Evolutionary conservation across 2,329 filamentous ascomycete species (phyloP).

Genomic region (Fusarium sp.): DNA sequence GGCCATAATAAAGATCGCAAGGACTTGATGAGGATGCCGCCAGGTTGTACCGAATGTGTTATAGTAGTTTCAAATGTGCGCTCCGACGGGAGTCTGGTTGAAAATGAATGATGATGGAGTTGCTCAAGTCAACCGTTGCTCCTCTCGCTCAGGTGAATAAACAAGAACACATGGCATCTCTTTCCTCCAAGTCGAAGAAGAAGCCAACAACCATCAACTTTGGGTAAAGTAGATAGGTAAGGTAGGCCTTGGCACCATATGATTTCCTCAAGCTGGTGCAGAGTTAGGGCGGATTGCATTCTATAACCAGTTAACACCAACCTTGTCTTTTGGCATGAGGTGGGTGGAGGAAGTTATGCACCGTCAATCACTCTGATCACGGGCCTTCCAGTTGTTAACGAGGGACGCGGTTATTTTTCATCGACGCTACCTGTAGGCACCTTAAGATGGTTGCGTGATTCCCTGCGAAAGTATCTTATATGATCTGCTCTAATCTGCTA

Average conservation of each 20-base stretch:
- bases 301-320: not conserved
- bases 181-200: not conserved
- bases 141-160: not conserved
- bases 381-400: not conserved
- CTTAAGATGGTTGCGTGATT: not conserved
- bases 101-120: not conserved
- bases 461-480: not conserved
- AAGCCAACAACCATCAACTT: not conserved
- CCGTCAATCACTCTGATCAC: not conserved
- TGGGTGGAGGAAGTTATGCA: not conserved
- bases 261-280: not conserved
- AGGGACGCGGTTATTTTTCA: no score
- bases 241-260: not conserved
- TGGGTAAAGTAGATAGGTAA: no score
- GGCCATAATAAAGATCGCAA: constrained; percentile 30
- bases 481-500: not conserved
- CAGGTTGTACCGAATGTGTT: not conserved
- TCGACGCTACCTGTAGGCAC: not conserved
- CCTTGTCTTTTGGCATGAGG: not conserved
- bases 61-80: not conserved
- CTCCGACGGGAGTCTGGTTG: not conserved
- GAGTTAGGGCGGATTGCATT: not conserved
- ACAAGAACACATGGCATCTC: not conserved
- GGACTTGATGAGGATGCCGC: not conserved
- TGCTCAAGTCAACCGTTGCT: not conserved